These are phyloP conservation scores for Sporothrix mexicana DNA, from an alignment of 2,329 filamentous ascomycete species.

Conservation along the genomic window DNA sequence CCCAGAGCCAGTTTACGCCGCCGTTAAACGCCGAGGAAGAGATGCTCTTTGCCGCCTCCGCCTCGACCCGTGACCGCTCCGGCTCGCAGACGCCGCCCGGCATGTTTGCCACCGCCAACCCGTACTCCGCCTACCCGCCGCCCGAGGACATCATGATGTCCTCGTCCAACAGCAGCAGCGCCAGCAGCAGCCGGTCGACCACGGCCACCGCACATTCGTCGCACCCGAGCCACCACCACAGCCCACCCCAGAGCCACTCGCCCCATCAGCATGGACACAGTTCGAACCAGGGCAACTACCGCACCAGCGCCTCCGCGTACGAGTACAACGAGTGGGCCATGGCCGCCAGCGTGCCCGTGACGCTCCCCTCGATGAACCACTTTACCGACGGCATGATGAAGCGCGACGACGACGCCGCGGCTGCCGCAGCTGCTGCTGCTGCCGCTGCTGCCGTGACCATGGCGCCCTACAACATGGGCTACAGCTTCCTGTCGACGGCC, in stretches of 20 bases:
- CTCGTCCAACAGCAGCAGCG: constrained; percentile 39
- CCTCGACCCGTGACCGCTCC: constrained; percentile 44
- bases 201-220: neutral
- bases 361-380: constrained; percentile 66
- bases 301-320: constrained; percentile 42
- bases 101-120: constrained; percentile 54
- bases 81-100: constrained; percentile 72
- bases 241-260: constrained; percentile 35
- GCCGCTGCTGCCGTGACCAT: constrained; percentile 56
- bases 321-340: constrained; percentile 62
- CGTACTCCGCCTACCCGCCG: constrained; percentile 70
- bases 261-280: neutral
- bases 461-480: constrained; percentile 71
- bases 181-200: constrained; percentile 38
- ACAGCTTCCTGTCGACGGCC: constrained; percentile 68
- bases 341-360: constrained; percentile 58
- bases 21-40: constrained; percentile 68
- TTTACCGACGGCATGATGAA: constrained; percentile 72
- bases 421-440: constrained; percentile 12
- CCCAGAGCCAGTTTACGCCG: constrained; percentile 64
- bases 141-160: constrained; percentile 66
- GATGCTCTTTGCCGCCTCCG: constrained; percentile 60
- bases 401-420: constrained; percentile 57
- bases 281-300: neutral
- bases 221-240: constrained; percentile 37